phyloP scores from a whole-genome alignment of 331 rosid genomes.

The Quercus tomentella region DNA sequence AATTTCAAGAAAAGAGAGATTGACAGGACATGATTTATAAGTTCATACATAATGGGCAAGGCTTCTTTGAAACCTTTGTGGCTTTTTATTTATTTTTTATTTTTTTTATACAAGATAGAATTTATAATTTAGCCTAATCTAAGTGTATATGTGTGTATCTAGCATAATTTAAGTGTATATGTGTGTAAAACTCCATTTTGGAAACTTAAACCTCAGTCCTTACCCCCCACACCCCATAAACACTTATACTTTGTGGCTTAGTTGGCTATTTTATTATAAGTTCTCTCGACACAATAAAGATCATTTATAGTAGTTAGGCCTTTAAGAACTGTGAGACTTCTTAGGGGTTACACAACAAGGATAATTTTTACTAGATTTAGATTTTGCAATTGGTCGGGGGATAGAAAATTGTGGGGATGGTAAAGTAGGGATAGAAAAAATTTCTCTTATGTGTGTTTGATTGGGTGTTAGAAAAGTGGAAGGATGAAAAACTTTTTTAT shows the following conservation, averaged over 20 bases:
- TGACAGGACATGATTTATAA: not conserved
- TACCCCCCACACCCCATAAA: rapidly evolving
- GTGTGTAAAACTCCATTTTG: too few relatives aligned
- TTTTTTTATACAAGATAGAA: too few relatives aligned
- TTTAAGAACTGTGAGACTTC: not conserved
- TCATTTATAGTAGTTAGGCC: not conserved
- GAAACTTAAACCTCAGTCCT: too few relatives aligned
- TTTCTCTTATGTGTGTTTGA: too few relatives aligned
- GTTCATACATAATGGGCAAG: not conserved
- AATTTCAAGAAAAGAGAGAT: too few relatives aligned
- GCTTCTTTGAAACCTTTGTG: not conserved
- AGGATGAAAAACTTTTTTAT: too few relatives aligned
- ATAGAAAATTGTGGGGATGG: too few relatives aligned
- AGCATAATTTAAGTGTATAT: too few relatives aligned
- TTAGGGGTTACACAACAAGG: not conserved
- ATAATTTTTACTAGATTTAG: not conserved
- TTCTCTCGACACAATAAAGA: not conserved
- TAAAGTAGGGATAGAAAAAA: too few relatives aligned
- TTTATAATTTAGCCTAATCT: too few relatives aligned
- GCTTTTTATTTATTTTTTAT: not conserved
- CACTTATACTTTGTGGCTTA: not conserved
- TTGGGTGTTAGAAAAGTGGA: too few relatives aligned
- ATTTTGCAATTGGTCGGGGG: not conserved
- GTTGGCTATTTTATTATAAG: not conserved
- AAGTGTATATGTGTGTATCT: too few relatives aligned